Evolutionary conservation across 345 rosid species (phyloP).

Genomic region (Trapa bicornis): DNA sequence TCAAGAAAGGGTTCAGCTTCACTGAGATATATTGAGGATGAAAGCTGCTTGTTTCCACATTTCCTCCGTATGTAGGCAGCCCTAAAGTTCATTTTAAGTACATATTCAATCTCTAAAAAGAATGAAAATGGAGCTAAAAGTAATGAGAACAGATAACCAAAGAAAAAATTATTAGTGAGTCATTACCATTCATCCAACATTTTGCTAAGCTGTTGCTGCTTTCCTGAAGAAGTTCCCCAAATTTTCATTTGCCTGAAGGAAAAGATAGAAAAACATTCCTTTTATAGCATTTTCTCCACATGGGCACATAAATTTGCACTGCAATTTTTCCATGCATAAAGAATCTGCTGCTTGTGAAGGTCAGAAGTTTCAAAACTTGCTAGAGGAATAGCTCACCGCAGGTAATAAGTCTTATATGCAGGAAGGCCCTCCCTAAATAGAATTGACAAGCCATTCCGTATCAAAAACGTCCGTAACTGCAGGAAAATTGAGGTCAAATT

Average conservation of each 20-base stretch:
- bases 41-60: conserved; percentile 51
- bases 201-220: conserved; percentile 72
- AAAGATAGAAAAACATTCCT: conserved; percentile 5
- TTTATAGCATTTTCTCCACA: neutral
- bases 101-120: neutral
- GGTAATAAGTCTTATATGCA: conserved; percentile 68
- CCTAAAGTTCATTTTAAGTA: conserved; percentile 28
- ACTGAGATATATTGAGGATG: conserved; percentile 64
- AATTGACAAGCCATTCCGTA: conserved; percentile 77
- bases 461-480: conserved; percentile 91
- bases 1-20: conserved; percentile 96
- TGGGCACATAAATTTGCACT: neutral
- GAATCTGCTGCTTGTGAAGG: neutral
- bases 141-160: conserved; percentile 3
- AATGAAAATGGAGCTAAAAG: neutral
- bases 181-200: conserved; percentile 94
- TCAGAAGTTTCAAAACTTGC: neutral
- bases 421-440: conserved; percentile 84
- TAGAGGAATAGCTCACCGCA: conserved; percentile 29
- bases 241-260: conserved; percentile 69
- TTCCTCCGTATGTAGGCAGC: conserved; percentile 60
- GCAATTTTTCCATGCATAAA: neutral
- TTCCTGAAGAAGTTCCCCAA: conserved; percentile 79
- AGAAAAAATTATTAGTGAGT: conserved; percentile 13
- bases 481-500: neutral